Conservation (phyloP, 495 filamentous ascomycete species). For the Penicillium angulare region DNA sequence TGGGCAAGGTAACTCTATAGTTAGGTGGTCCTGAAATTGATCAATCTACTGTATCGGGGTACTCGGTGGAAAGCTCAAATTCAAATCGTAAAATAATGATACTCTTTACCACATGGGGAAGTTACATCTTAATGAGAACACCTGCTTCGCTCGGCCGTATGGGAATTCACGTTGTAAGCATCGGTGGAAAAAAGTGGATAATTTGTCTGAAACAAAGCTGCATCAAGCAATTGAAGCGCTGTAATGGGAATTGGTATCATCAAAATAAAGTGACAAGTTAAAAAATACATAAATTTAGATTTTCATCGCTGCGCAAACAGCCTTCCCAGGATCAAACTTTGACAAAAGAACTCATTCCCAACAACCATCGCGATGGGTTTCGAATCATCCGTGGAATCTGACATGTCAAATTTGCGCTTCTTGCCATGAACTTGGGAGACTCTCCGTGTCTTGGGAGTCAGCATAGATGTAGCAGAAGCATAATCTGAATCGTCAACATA, state of each 20-base stretch:
- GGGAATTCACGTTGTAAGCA: too few relatives aligned
- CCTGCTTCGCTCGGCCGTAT: too few relatives aligned
- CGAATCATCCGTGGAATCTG: constrained; percentile 7
- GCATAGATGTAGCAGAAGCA: constrained; percentile 44
- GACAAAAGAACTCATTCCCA: constrained; percentile 84
- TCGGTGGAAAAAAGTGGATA: too few relatives aligned
- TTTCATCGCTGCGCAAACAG: constrained; percentile 59
- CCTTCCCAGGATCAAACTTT: constrained; percentile 86
- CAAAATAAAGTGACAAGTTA: constrained; percentile 1
- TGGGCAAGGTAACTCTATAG: too few relatives aligned
- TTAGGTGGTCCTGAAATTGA: too few relatives aligned
- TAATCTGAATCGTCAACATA: constrained; percentile 69
- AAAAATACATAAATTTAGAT: neutral
- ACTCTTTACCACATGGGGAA: too few relatives aligned
- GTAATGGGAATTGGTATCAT: constrained; percentile 26
- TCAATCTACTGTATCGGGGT: too few relatives aligned
- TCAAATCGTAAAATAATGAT: too few relatives aligned
- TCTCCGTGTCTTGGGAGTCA: constrained; percentile 19
- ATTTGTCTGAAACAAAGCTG: neutral
- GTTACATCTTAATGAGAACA: too few relatives aligned
- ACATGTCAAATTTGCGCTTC: constrained; percentile 54
- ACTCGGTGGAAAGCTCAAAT: too few relatives aligned
- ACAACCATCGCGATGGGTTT: constrained; percentile 53
- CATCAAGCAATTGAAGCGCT: neutral
- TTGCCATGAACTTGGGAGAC: constrained; percentile 9